Conservation (phyloP, 768 basidiomycete genomes). For the Nidularia sp. region DNA sequence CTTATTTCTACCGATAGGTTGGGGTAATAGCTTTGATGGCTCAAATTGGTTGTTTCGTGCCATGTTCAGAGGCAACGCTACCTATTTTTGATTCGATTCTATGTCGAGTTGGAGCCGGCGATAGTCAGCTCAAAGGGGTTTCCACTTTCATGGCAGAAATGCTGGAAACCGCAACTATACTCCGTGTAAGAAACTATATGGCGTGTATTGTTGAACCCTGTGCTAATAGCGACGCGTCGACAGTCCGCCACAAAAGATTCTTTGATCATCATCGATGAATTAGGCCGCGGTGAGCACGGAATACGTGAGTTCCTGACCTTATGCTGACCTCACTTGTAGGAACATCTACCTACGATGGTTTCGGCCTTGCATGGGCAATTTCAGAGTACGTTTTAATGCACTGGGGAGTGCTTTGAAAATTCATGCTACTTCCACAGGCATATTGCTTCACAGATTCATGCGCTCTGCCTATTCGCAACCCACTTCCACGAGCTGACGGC, state of each 20-base stretch:
- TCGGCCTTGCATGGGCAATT: constrained; percentile 97
- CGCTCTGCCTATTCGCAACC: constrained; percentile 95
- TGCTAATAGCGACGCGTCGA: not conserved
- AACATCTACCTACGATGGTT: constrained; percentile 96
- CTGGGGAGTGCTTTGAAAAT: not conserved
- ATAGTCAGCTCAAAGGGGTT: constrained; percentile 95
- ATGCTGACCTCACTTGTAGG: constrained; percentile 35
- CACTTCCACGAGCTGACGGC: constrained; percentile 98
- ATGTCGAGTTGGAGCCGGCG: constrained; percentile 95
- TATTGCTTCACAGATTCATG: constrained; percentile 88
- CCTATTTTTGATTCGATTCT: constrained; percentile 96
- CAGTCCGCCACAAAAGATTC: constrained; percentile 92
- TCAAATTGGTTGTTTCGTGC: constrained; percentile 93
- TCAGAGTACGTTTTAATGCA: constrained; percentile 65
- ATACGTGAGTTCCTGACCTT: no score
- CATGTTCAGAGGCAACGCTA: constrained; percentile 78
- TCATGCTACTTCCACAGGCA: constrained; percentile 46
- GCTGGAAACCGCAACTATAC: constrained; percentile 96
- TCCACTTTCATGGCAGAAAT: constrained; percentile 99
- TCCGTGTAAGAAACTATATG: constrained; percentile 52
- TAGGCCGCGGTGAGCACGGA: constrained; percentile 66
- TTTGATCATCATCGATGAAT: constrained; percentile 95
- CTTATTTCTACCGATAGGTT: constrained; percentile 32
- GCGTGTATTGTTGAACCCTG: not conserved
- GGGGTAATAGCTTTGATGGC: constrained; percentile 98